Base-by-base conservation (phyloP, 2,329 filamentous ascomycete genomes). In the Beauveria pseudobassiana region DNA sequence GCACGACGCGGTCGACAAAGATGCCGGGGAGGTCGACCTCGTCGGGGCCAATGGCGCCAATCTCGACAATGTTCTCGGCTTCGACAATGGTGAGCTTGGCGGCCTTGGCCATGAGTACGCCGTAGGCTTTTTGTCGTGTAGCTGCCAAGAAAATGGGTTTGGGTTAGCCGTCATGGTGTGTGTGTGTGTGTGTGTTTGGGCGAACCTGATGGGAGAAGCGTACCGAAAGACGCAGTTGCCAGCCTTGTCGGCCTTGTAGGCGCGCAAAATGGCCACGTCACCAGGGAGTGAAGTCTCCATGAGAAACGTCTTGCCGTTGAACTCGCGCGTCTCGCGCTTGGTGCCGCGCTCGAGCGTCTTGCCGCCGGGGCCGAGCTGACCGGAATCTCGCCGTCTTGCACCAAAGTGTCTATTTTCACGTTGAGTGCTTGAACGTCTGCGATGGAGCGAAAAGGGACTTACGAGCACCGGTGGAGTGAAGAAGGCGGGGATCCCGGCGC, bases 161-260 rank as follows among this genome's bases (percentile, higher is more conserved):
- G 45, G 57, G 9, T 18, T 18, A 14, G 14, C 3, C 30, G 10
- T 12, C 10, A 34, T 1, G n/a, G n/a, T n/a, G 26, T 10, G 30
- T 12, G 30, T 12, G 30, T 34, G 30, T 34, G 30, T 34, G 30
- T 34, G 30, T 34, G 45, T 18, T 22, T 16, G 20, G 14, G 5
- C 4, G 14, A 38, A 38, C 40, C 7, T 8, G 1, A 43, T 16
- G 3, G 26, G 22, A 14, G 42, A 4, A 14, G n/a, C 64, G 10
- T 74, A 88, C 72, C 89, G 80, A 78, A 96, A 95, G 45, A 90
- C 82, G 70, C 88, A 91, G 74, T 93, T 93, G 14, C 90, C 90
- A 5, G 87, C 84, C 64, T 86, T 83, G 69, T 93, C 90, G 0
- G 83, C 89, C 73, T 90, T 91, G 79, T 84, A 88, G 0, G 90